Base-by-base conservation (phyloP, 1,284 basidiomycete genomes). In the Tilletia horrida region DNA sequence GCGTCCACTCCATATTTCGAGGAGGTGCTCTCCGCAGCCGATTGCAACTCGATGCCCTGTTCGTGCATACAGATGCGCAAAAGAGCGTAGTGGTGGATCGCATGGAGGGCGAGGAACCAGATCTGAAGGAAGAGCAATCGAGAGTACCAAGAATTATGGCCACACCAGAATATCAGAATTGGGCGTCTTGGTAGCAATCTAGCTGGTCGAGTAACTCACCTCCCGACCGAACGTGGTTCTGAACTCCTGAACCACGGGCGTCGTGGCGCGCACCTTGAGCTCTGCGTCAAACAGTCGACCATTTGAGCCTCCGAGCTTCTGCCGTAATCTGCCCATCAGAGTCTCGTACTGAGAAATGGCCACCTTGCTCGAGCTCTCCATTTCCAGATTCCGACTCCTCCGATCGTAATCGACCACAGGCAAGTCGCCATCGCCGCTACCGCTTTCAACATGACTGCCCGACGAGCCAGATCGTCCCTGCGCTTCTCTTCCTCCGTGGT, bases 51-150 rank as follows among this genome's bases (percentile, higher is more conserved):
- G 55, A 59, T 59, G 31, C 55, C 55, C 35, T 59, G 55, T 27
- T 59, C 55, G 16, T 59, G 55, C 25, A 80, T 69, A 59, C 79
- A 79, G 21, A 76, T 75, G 6, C 77, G 44, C 3, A 74, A 72
- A 4, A 80, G 67, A 0, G 79, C 79, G 43, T 73, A 80, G 69
- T 80, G 79, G 66, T 80, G 79, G 45, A 79, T 74, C 0, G 77
- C 76, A 57, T 80, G 78, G 18, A 79, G 62, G 13, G 72, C 72
- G 42, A 76, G 72, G 69, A 79, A 79, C 78, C 78, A 80, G 13
- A 80, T 59, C 67, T 79, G 35, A 14, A 14, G 8, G 14, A 52
- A 27, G 47, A 18, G 18, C 18, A 8, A 18, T 16, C 16, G 42
- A 62, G 8, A 42, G 52, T 11, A 21, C 23, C 9, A 8, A 27